Base-by-base conservation (phyloP, 371 early-diverging fungal species). In the Mortierella sp. region DNA sequence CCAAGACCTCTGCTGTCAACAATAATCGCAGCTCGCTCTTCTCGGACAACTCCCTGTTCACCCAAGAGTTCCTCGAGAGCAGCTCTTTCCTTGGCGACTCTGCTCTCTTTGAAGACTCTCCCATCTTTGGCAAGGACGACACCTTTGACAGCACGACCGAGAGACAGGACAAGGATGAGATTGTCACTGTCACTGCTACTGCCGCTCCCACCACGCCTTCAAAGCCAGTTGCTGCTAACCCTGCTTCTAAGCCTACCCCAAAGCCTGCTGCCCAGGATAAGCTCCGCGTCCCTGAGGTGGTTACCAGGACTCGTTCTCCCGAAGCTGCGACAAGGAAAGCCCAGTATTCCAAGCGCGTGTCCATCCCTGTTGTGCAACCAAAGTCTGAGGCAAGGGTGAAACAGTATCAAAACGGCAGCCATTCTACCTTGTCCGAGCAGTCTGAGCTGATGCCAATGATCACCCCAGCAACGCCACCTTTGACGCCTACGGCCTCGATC, bases 401-500 rank as follows among this genome's bases (percentile, higher is more conserved):
- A 22, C 31, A 58, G 3, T 52, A 66, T 29, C 31, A 39, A 24
- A 70, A 68, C 68, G 58, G 53, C 47, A 67, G 50, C 43, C 65
- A 68, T 13, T 41, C 68, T 13, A 8, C 63, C 7, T 43, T 63
- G 31, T 50, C 67, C 31, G 68, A 71, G 44, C 63, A 61, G 6
- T 19, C 58, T 6, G n/a, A 31, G 16, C 55, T 48, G 26, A 34
- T 53, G 45, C 50, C 43, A 7, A 53, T 37, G 24, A 34, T 58
- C 34, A 41, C 50, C 4, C 69, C 65, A 8, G 52, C 68, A 1
- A 80, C 76, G 22, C 81, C 81, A 6, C 81, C 81, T 47, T 67
- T 77, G 52, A 81, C 81, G 9, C 81, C 81, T 5, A 73, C 81
- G 0, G 81, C 81, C 8, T 81, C 81, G 1, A 55, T 81, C 44